Base-by-base conservation (phyloP, 768 basidiomycete genomes). In the Hericium rajendrae region DNA sequence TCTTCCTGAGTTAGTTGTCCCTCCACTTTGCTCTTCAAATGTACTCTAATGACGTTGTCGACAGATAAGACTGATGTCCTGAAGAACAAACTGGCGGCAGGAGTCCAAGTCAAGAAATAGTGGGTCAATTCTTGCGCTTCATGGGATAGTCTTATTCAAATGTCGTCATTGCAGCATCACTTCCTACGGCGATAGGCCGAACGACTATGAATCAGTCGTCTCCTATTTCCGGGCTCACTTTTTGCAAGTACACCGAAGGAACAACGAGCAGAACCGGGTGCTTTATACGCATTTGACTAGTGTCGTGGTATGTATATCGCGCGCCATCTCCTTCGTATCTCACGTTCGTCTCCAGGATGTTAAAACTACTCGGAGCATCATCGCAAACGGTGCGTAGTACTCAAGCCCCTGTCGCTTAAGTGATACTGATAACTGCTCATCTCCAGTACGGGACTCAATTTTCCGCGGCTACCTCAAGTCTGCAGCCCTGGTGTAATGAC, bases 191-290 rank as follows among this genome's bases (percentile, higher is more conserved):
- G 83, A 88, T 60, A 82, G 89, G 41, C 70, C 80, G n/a, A 91
- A 92, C 67, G 86, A 85, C 64, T 90, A 84, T 64, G 86, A 91
- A 57, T 82, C 84, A 4, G 87, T 89, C 20, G 82, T 89, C 46
- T 83, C 86, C 65, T 92, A 92, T 71, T 92, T 93, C 80, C 85
- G 87, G 10, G 85, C 88, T 38, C 91, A 92, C 64, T 93, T 93
- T 72, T 72, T 88, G 59, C 88, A 92, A 69, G 84, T 88, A 16
- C 88, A 91, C 68, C 74, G 83, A 63, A 79, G 80, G 61, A 91
- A 88, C 58, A 89, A 91, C 62, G 84, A 89, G 64, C 85, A 86
- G 63, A 79, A 83, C 43, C 81, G 89, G 53, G 86, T 87, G n/a
- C 72, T 92, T 2, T 92, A 89, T 66, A 85, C 83, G 3, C 90